Base-by-base conservation (phyloP, 148 eudicot species). In the Nepenthes mirabilis region DNA sequence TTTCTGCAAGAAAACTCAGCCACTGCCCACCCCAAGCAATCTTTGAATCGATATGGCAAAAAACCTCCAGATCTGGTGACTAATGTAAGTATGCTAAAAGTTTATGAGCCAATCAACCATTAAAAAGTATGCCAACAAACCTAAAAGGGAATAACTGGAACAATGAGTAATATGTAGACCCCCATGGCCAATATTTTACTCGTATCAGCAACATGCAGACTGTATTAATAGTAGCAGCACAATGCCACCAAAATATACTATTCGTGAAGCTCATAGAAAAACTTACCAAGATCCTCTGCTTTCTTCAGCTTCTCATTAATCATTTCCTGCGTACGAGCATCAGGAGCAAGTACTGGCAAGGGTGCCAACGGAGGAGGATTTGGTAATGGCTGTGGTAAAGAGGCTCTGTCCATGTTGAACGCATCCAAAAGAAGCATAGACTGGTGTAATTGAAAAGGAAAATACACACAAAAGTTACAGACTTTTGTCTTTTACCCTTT, bases 221-320 rank as follows among this genome's bases (percentile, higher is more conserved):
- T 3, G 8, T 40, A 40, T 8, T 3, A 40, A 40, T 40, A 3
- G 45, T 40, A 3, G 4, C 45, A 40, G 8, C 45, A 40, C 45
- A 40, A 40, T 40, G 45, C 45, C 6, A 49, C n/a, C 6, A n/a
- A 49, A 49, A 49, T 5, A 11, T 11, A 51, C 34, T 9, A 14
- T 57, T 11, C 13, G 9, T 4, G 14, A 23, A 9, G n/a, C 14
- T 52, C 56, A 62, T 8, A 35, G 33, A 58, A 9, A 65, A 61
- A 43, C 73, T 37, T 80, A 91, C 98, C 98, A 63, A 91, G 90
- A 47, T 85, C 94, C 69, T 88, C 98, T 11, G 98, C 94, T 69
- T 82, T 88, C 84, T 88, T 91, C 78, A 91, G 76, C 74, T 91
- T 91, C 86, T 91, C 98, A 66, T 91, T 91, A 12, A 91, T 91